These are phyloP conservation scores for Pseudogymnoascus sp. DNA, from an alignment of 2,329 filamentous ascomycete genomes.

Conservation along the genomic window DNA sequence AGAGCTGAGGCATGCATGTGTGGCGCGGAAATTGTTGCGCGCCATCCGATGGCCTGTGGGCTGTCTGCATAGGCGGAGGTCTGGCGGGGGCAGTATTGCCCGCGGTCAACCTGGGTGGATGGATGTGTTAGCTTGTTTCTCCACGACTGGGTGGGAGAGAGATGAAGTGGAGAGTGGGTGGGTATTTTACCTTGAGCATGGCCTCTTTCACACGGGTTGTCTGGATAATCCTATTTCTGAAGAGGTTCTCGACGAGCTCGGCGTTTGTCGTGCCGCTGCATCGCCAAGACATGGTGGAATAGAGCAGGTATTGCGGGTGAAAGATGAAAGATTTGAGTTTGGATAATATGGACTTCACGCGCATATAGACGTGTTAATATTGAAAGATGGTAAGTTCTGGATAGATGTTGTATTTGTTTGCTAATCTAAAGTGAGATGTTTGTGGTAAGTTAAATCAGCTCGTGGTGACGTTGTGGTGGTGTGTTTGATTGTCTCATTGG, in stretches of 20 bases:
- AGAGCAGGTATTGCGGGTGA: conserved; percentile 3
- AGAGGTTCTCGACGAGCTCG: conserved; percentile 73
- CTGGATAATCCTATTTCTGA: conserved; percentile 64
- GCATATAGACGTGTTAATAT: background rate
- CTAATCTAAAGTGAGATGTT: background rate
- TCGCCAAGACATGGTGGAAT: conserved; percentile 74
- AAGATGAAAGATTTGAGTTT: background rate
- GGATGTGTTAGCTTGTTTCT: conserved; percentile 8
- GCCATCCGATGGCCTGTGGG: conserved; percentile 60
- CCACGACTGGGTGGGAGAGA: background rate
- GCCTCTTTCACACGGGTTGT: conserved; percentile 66
- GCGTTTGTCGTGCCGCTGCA: conserved; percentile 69
- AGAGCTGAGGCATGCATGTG: conserved; percentile 65
- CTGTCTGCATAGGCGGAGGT: conserved; percentile 63
- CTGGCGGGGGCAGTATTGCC: conserved; percentile 71
- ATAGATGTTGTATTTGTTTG: conserved; percentile 1
- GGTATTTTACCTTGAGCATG: conserved; percentile 57
- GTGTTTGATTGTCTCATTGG: conserved; percentile 3
- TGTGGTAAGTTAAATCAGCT: background rate
- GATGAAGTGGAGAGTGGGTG: conserved; percentile 13
- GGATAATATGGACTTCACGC: background rate
- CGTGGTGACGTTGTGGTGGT: background rate
- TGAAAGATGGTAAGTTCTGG: background rate
- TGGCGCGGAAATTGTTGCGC: conserved; percentile 64
- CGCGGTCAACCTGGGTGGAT: conserved; percentile 67